phyloP scores from a whole-genome alignment of 1,284 basidiomycete species.

The Fistulinella staudtii region DNA sequence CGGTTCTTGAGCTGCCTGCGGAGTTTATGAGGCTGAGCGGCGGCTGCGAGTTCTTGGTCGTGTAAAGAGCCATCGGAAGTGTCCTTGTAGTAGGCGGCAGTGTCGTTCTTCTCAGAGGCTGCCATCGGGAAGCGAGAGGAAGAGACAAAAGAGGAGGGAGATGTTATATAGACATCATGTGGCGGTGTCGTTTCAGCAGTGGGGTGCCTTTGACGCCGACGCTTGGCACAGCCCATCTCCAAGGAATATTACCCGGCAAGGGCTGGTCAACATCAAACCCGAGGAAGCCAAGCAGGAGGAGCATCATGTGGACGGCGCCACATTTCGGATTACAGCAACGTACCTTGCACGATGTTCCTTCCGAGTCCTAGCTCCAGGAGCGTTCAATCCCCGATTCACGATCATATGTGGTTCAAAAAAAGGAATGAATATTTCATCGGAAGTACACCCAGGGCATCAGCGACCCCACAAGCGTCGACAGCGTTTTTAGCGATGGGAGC shows the following conservation, averaged over 20 bases:
- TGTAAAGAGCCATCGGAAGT: slow-evolving; percentile 15
- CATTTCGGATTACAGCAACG: no score
- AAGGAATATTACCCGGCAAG: no score
- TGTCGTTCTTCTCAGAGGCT: slow-evolving; percentile 23
- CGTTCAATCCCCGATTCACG: no score
- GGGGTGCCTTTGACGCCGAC: no score
- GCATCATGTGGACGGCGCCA: no score
- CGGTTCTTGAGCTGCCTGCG: slow-evolving; percentile 61
- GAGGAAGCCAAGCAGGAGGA: no score
- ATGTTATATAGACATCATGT: slow-evolving; percentile 5
- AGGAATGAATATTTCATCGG: no score
- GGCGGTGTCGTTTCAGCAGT: slow-evolving; percentile 14
- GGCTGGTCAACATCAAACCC: no score
- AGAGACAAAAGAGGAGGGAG: background rate
- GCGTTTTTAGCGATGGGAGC: slow-evolving; percentile 27
- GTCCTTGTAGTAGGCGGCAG: background rate
- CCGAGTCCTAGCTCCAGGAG: no score
- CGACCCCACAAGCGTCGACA: slow-evolving; percentile 29
- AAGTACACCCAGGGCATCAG: slow-evolving; percentile 32
- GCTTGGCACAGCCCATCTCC: no score
- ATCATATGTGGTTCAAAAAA: no score
- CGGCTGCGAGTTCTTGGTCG: slow-evolving; percentile 20
- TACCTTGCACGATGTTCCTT: no score
- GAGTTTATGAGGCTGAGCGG: slow-evolving; percentile 30
- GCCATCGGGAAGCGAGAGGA: slow-evolving; percentile 1